Conservation (phyloP, 495 filamentous ascomycete genomes). For the Penicillium canescens region DNA sequence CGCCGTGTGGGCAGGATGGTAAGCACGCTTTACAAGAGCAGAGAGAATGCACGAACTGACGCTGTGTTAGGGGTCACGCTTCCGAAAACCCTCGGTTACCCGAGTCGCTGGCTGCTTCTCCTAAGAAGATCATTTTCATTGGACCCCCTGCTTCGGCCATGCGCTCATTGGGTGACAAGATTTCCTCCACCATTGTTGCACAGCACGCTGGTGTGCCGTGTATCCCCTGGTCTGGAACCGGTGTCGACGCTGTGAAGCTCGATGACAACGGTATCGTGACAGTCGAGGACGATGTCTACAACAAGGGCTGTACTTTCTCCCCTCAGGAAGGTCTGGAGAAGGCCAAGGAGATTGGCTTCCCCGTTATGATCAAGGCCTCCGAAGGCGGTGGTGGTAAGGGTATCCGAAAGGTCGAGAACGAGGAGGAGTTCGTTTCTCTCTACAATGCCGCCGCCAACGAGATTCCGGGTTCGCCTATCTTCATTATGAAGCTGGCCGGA, state of each 20-base stretch:
- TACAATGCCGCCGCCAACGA: constrained; percentile 96
- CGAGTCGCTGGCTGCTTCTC: constrained; percentile 90
- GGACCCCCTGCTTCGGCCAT: constrained; percentile 97
- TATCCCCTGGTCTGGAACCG: constrained; percentile 97
- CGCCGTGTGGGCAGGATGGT: constrained; percentile 99
- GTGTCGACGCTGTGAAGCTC: constrained; percentile 77
- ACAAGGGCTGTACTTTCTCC: constrained; percentile 84
- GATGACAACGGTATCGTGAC: constrained; percentile 88
- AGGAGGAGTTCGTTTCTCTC: constrained; percentile 78
- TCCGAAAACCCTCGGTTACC: constrained; percentile 98
- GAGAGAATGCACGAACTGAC: not conserved
- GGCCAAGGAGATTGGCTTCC: constrained; percentile 91
- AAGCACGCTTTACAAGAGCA: constrained; percentile 26
- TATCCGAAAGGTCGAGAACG: constrained; percentile 91
- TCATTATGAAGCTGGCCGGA: constrained; percentile 99
- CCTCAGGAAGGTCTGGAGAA: constrained; percentile 86
- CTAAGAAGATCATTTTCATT: constrained; percentile 98
- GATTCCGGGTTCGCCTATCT: constrained; percentile 98
- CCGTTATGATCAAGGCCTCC: constrained; percentile 99
- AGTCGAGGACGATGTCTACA: constrained; percentile 82
- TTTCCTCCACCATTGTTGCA: constrained; percentile 98
- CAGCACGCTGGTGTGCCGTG: constrained; percentile 97
- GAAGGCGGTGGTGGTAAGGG: constrained; percentile 99
- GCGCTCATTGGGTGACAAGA: constrained; percentile 99
- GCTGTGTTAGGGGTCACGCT: constrained; percentile 77